Percentiles rank a stretch among this genome's conserved stretches.
These are phyloP conservation scores for Mycosphaerelloides madeirae DNA, from an alignment of 2,329 filamentous ascomycete species.

Conservation along the genomic window DNA sequence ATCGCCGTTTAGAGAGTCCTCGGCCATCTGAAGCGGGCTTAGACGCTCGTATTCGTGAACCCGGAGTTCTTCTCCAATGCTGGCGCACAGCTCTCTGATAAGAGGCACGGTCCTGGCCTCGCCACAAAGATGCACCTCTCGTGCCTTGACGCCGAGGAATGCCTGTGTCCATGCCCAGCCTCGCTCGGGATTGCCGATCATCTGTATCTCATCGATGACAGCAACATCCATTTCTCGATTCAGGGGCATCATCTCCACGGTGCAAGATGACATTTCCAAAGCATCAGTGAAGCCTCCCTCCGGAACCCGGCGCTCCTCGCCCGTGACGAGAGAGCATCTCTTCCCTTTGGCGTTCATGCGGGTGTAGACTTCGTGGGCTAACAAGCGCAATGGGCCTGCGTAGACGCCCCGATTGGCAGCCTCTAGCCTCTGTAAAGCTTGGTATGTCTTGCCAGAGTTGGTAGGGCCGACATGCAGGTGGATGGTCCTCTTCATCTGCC, in stretches of 20 bases:
- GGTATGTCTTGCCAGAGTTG: constrained; percentile 97
- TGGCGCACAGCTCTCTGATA: constrained; percentile 70
- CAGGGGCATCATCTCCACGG: constrained; percentile 80
- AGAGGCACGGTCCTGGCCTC: constrained; percentile 78
- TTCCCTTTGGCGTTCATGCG: constrained; percentile 74
- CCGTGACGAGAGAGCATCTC: constrained; percentile 76
- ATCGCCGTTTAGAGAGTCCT: constrained; percentile 58
- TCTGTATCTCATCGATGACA: constrained; percentile 97
- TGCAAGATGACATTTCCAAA: constrained; percentile 68
- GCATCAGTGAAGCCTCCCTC: constrained; percentile 48
- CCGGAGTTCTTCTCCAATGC: constrained; percentile 74
- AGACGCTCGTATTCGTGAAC: constrained; percentile 81
- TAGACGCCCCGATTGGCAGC: constrained; percentile 74
- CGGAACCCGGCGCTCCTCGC: constrained; percentile 77
- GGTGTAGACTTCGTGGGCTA: constrained; percentile 94
- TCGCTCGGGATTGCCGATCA: constrained; percentile 75
- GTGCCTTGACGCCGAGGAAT: constrained; percentile 77
- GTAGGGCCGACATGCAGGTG: constrained; percentile 95
- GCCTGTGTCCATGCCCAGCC: constrained; percentile 96
- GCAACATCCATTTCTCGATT: constrained; percentile 71
- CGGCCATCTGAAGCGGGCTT: constrained; percentile 67
- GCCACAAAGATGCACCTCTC: constrained; percentile 88
- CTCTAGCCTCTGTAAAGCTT: constrained; percentile 81
- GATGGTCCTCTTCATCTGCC: constrained; percentile 72
- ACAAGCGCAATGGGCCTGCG: constrained; percentile 78